Percentiles rank a stretch among this genome's conserved stretches.
These are phyloP conservation scores for Scleroderma citrinum DNA, from an alignment of 768 basidiomycete species.

Conservation along the genomic window DNA sequence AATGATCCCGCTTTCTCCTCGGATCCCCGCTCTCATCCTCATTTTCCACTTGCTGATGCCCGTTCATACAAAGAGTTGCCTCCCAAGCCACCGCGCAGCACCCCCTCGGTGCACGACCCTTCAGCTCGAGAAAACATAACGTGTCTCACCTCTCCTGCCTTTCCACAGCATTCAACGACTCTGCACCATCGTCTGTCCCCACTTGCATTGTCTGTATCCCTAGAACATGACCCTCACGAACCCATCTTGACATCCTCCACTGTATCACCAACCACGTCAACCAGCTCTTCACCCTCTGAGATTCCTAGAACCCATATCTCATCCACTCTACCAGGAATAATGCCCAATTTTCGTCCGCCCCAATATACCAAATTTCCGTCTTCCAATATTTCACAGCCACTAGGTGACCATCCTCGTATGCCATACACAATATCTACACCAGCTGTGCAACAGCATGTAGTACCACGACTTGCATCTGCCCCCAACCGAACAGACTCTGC, in stretches of 20 bases:
- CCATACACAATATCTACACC: not conserved
- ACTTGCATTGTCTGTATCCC: conserved; percentile 3
- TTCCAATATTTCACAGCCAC: not conserved
- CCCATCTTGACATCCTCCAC: conserved; percentile 6
- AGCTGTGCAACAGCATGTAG: not conserved
- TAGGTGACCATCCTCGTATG: not conserved
- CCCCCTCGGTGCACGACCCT: not conserved
- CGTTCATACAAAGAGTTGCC: conserved; percentile 18
- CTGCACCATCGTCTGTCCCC: not conserved
- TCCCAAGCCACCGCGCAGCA: conserved; percentile 26
- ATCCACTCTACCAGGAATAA: not conserved
- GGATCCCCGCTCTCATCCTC: conserved; percentile 48
- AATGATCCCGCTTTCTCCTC: conserved; percentile 57
- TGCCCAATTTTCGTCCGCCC: not conserved
- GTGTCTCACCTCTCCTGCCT: no score
- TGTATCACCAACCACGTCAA: conserved; percentile 10
- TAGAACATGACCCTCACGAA: conserved; percentile 5
- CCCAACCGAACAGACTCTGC: not conserved
- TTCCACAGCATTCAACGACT: conserved; percentile 1
- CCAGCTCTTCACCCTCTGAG: conserved; percentile 1
- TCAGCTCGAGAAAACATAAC: not conserved
- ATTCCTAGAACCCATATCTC: not conserved
- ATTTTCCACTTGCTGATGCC: conserved; percentile 19
- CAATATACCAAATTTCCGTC: not conserved
- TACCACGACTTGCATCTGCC: not conserved